Evolutionary conservation across 169 alveolate species (phyloP).

Genomic region (Cryptosporidium bovis): DNA sequence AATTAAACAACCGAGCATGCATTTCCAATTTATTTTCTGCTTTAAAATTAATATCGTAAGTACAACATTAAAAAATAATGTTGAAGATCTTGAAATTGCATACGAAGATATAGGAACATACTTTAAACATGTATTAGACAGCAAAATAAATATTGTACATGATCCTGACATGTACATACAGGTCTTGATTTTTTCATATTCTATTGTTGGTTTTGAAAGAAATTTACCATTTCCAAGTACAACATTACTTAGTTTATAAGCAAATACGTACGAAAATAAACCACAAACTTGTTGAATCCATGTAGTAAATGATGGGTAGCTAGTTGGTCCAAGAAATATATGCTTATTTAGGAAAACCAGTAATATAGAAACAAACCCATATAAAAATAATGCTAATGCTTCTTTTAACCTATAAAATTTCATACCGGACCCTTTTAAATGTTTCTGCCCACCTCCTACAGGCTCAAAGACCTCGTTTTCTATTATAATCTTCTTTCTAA

Average conservation of each 20-base stretch:
- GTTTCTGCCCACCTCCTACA: too few relatives aligned
- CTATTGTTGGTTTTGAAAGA: constrained; percentile 39
- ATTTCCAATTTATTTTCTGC: constrained; percentile 12
- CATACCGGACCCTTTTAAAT: neutral
- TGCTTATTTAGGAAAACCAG: constrained; percentile 49
- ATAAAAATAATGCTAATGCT: constrained; percentile 20
- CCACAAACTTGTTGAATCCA: constrained; percentile 74
- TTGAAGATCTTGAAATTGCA: constrained; percentile 58
- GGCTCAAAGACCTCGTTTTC: too few relatives aligned
- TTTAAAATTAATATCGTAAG: constrained; percentile 28
- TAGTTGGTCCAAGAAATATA: constrained; percentile 24
- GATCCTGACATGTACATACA: constrained; percentile 54
- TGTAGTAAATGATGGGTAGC: constrained; percentile 64
- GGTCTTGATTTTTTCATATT: neutral
- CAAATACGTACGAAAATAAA: constrained; percentile 12
- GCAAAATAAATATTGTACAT: constrained; percentile 22
- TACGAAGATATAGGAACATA: constrained; percentile 66
- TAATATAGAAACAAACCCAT: constrained; percentile 50
- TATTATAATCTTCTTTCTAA: too few relatives aligned
- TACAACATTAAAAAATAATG: constrained; percentile 46
- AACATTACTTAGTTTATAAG: neutral
- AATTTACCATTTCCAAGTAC: neutral
- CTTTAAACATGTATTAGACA: constrained; percentile 42
- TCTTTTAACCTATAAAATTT: neutral
- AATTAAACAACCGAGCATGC: constrained; percentile 48